Evolutionary conservation across 2,329 filamentous ascomycete genomes (phyloP), one percentile per base, ranked within the genome.

Genomic region (Colletotrichum orchidophilum): DNA sequence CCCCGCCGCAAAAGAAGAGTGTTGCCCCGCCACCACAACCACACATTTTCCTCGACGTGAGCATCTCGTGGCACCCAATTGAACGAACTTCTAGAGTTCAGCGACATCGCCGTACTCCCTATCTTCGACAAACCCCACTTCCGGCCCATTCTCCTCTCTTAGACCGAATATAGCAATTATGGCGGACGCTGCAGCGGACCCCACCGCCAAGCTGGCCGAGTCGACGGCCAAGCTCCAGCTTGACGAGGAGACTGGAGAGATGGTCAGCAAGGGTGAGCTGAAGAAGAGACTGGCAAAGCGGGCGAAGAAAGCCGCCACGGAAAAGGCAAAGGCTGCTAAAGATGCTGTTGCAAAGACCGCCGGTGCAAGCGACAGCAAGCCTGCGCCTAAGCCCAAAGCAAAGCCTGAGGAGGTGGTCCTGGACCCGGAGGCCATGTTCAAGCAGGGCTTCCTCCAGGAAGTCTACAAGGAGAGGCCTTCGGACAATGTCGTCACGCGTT

Each of bases 381-480:
- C 75, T 72, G 72, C 66, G 73, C 26, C 75, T 70, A 35, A 79
- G 75, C 66, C 79, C 73, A 87, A 88, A 77, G 63, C 64, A 12
- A 88, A 87, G 78, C 78, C 80, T 26, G 84, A 85, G 35, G 82
- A 84, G 64, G 77, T 80, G 7, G 77, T 80, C 50, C 77, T 87
- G 52, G 88, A 90, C 73, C 84, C 87, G 0, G 87, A 93, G 73
- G 85, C 88, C 74, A 95, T 95, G 88, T 96, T 95, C 85, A 93
- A 94, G 83, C 88, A 91, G 77, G 93, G 93, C 49, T 96, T 94
- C 82, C 86, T 95, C 42, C 85, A 87, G 62, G 90, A 92, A 4
- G 92, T 95, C 33, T 94, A 91, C 82, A 88, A 91, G 72, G 88
- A 92, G 81, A 87, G 90, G 59, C 91, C 91, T 2, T 84, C 86